phyloP scores from a whole-genome alignment of 805 yeast species.

The Barnettozyma sucrosica region DNA sequence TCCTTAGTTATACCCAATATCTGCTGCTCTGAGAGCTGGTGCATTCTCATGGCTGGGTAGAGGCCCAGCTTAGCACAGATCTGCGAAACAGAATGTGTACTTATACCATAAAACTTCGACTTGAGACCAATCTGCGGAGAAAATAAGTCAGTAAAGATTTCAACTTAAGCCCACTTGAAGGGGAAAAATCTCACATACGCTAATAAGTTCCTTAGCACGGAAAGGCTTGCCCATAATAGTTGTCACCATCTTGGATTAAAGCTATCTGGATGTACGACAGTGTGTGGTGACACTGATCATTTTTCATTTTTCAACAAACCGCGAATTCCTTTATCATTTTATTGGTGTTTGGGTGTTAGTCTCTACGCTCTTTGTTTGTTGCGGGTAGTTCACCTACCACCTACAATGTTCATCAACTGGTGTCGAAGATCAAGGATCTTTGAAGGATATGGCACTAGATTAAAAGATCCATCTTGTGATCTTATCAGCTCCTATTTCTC shows the following conservation, averaged over 20 bases:
- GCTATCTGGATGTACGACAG: background rate
- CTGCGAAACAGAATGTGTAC: constrained; percentile 62
- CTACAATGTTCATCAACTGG: background rate
- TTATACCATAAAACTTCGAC: constrained; percentile 81
- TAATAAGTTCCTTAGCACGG: constrained; percentile 26
- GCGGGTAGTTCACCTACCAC: no score
- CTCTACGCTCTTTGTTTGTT: no score
- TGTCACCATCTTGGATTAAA: constrained; percentile 19
- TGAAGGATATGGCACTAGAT: background rate
- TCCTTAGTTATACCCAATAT: constrained; percentile 84
- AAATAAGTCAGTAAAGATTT: background rate
- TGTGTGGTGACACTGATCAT: no score
- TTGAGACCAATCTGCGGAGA: constrained; percentile 53
- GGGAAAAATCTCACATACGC: constrained; percentile 7
- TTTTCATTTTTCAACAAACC: background rate
- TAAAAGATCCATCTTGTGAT: constrained; percentile 6
- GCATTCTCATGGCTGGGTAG: constrained; percentile 92
- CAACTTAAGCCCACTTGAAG: background rate
- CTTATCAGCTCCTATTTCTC: constrained; percentile 10
- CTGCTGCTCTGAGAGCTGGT: constrained; percentile 84
- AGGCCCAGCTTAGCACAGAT: constrained; percentile 86
- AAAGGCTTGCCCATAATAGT: constrained; percentile 26
- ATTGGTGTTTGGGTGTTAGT: background rate
- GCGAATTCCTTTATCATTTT: background rate
- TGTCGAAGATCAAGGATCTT: background rate